Percentiles rank a stretch among this genome's conserved stretches.
Evolutionary conservation across 805 yeast genomes (phyloP).

Genomic region (Yarrowia sp.): DNA sequence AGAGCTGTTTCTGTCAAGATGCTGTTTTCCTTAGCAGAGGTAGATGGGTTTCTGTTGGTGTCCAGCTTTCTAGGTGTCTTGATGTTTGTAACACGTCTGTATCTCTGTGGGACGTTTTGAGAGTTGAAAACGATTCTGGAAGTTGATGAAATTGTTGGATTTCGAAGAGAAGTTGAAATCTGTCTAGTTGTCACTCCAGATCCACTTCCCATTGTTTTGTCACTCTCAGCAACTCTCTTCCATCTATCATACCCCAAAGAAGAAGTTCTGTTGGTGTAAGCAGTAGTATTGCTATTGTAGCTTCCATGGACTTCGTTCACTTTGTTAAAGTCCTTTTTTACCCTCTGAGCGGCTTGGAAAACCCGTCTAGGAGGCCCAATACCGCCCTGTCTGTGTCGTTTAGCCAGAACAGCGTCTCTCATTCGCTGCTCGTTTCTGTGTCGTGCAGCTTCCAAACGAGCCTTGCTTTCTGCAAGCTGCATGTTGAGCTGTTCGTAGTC

Average conservation of each 20-base stretch:
- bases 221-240: too few species aligned
- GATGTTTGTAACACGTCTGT: background rate
- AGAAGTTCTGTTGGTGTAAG: too few species aligned
- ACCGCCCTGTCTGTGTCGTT: background rate
- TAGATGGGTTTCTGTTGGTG: background rate
- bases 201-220: background rate
- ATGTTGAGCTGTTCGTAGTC: slow-evolving; percentile 8
- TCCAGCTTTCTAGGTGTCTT: too few species aligned
- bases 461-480: slow-evolving; percentile 9
- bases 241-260: too few species aligned
- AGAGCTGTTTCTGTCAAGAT: background rate
- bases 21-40: background rate
- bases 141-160: background rate
- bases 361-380: background rate
- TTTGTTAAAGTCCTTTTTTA: background rate
- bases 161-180: background rate
- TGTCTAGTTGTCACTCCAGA: too few species aligned
- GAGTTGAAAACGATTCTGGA: too few species aligned
- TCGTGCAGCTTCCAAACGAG: slow-evolving; percentile 11
- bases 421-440: slow-evolving; percentile 8
- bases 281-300: background rate
- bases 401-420: background rate
- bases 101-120: background rate
- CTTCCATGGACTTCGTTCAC: background rate
- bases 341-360: background rate